Conservation (phyloP, 2,329 filamentous ascomycete genomes). For the Penicillium sp. region DNA sequence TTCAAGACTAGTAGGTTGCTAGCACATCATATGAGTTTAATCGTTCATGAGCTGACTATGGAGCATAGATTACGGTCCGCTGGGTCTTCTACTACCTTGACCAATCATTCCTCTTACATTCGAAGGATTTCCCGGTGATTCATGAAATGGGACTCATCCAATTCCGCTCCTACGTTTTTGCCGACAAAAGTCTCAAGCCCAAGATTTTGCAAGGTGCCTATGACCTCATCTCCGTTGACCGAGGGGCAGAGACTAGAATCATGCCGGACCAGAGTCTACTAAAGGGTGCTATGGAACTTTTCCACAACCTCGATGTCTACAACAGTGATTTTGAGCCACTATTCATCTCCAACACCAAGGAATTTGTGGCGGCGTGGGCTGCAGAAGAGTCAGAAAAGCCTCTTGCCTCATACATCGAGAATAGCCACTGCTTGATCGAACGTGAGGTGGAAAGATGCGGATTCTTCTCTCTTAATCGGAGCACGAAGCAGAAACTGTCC, state of each 20-base stretch:
- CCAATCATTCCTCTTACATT: constrained; percentile 78
- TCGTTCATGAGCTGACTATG: neutral
- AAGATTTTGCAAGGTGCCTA: constrained; percentile 70
- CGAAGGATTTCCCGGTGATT: constrained; percentile 67
- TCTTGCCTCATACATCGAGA: constrained; percentile 73
- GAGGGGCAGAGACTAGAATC: constrained; percentile 52
- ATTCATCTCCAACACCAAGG: constrained; percentile 66
- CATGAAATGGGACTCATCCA: constrained; percentile 76
- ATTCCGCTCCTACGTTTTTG: constrained; percentile 66
- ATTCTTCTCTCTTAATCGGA: constrained; percentile 75
- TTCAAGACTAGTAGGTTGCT: constrained; percentile 63
- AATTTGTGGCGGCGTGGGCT: constrained; percentile 70
- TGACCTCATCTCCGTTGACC: constrained; percentile 71
- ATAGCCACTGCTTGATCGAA: constrained; percentile 67
- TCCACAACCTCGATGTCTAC: constrained; percentile 83
- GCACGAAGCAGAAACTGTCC: constrained; percentile 75
- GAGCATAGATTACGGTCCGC: constrained; percentile 64
- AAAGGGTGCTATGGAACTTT: constrained; percentile 73
- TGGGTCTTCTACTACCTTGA: constrained; percentile 95
- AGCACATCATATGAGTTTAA: neutral
- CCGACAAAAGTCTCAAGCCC: constrained; percentile 51
- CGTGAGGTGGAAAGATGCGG: constrained; percentile 76
- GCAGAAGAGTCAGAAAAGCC: constrained; percentile 62
- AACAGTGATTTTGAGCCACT: constrained; percentile 73
- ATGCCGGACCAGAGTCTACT: constrained; percentile 66